Evolutionary conservation across 2,329 filamentous ascomycete species (phyloP), one percentile per base, ranked within the genome.

Genomic region (Beauveria sp.): DNA sequence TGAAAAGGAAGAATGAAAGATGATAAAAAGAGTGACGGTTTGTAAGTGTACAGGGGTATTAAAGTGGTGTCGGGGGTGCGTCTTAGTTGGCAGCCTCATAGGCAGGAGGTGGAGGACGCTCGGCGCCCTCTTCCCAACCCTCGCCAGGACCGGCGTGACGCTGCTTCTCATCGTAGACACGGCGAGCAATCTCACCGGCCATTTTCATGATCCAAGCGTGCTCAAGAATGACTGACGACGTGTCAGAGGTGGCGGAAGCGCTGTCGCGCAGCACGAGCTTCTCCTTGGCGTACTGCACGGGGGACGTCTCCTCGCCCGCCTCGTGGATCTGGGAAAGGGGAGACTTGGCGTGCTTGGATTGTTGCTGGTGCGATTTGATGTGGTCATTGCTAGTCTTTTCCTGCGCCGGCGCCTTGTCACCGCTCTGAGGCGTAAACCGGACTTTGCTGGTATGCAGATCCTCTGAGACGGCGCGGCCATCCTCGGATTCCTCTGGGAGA

Each of bases 141-240:
- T 84, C 82, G 47, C 80, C 76, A 56, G 80, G 76, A 5, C 73
- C 73, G 28, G 77, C 75, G 58, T 82, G 78, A 41, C 79, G 77
- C 59, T 80, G 78, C 75, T 96, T 94, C 75, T 96, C 90, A 67
- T 96, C 90, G 66, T 93, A 90, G 65, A 96, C 91, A 61, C 91
- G 88, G 55, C 87, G 81, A 41, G 92, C 91, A 68, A 97, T 93
- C 73, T 97, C 94, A 65, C 87, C 88, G 5, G 93, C 92, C 84
- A 99, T 94, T 78, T 96, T 94, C 77, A 88, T 86, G 75, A 94
- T 89, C 89, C 90, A 94, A 3, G 90, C 90, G 72, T 91, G 88
- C 71, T 92, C 89, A 28, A 91, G 77, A 54, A 91, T 90, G 30
- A 81, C 79, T 0, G 82, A 82, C 14, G 81, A 79, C 5, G 76